Base-by-base conservation (phyloP, 1,284 basidiomycete species). In the Rhodofomes roseus region DNA sequence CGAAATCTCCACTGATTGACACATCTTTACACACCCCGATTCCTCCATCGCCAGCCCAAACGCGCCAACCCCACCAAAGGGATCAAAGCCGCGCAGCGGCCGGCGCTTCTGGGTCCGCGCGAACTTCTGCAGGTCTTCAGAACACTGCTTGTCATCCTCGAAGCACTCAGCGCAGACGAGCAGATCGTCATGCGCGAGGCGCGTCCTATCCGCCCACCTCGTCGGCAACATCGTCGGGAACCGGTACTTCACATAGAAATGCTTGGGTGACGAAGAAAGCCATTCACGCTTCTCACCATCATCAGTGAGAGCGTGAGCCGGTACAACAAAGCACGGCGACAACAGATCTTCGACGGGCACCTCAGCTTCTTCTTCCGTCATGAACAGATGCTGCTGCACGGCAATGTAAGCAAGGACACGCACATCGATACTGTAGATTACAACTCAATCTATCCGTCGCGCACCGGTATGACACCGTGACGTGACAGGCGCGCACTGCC, bases 31-130 rank as follows among this genome's bases (percentile, higher is more conserved):
- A 52, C 78, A 80, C 0, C 80, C 76, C 4, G 77, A 75, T 36
- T 81, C 73, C 22, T 80, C 78, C 70, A 90, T 71, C 0, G 82
- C 86, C 23, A 80, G 69, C 46, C 79, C 80, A 66, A 92, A 87
- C 11, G 86, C 84, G 14, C 86, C 86, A 5, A 80, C 79, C 7
- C 89, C 89, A 14, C 77, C 81, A 64, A 89, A 91, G 0, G 87
- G 74, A 70, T 91, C 89, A 25, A 91, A 73, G 0, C 79, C 74
- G 1, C 75, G 70, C 22, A 88, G 65, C 0, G 76, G 76, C 1
- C 67, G 64, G n/a, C 46, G n/a, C 23, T 44, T 23, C 12, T 62
- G 59, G n/a, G 69, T 58, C 51, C 69, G 63, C 18, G 56, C 58
- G 61, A 72, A 73, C 12, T 56, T 37, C 7, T 60, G 40, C 7